A percentile compares a stretch with the other conserved stretches of the same genome.
Conservation (phyloP, 352 stramenopile species). For the Sclerospora graminicola region DNA sequence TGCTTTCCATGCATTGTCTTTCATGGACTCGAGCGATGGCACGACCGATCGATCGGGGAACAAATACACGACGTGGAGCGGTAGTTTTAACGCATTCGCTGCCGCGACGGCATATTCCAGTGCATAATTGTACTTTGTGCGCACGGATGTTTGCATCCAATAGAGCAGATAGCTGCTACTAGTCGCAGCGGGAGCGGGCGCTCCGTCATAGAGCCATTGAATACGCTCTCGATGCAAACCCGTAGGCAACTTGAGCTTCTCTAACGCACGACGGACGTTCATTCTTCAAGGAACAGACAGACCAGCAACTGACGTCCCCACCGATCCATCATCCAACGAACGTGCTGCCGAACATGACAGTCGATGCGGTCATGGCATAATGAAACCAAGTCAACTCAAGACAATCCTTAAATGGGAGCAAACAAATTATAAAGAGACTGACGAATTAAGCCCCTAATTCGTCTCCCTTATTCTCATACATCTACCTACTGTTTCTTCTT, state of each 20-base stretch:
- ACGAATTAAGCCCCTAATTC: too few relatives aligned
- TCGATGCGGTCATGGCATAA: background rate
- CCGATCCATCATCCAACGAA: too few relatives aligned
- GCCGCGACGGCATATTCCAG: slow-evolving; percentile 67
- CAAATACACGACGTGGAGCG: slow-evolving; percentile 69
- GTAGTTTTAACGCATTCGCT: slow-evolving; percentile 49
- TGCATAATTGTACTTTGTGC: slow-evolving; percentile 73
- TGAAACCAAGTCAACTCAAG: too few relatives aligned
- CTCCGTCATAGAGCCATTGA: slow-evolving; percentile 66
- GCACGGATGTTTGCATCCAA: slow-evolving; percentile 84
- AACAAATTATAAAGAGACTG: too few relatives aligned
- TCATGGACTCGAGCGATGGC: slow-evolving; percentile 2
- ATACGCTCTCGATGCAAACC: slow-evolving; percentile 62
- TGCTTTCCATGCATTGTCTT: slow-evolving; percentile 21
- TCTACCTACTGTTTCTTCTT: too few relatives aligned
- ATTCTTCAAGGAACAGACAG: too few relatives aligned
- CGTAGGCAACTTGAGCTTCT: slow-evolving; percentile 41
- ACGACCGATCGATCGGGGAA: slow-evolving; percentile 46
- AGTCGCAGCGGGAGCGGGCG: slow-evolving; percentile 3
- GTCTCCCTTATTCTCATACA: too few relatives aligned
- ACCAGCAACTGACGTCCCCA: too few relatives aligned
- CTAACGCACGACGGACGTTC: slow-evolving; percentile 37
- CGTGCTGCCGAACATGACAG: slow-evolving; percentile 10
- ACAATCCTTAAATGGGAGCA: too few relatives aligned
- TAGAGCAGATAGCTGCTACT: slow-evolving; percentile 69